phyloP scores from a whole-genome alignment of 2,329 filamentous ascomycete species.

The Lasiodiplodia sp. region DNA sequence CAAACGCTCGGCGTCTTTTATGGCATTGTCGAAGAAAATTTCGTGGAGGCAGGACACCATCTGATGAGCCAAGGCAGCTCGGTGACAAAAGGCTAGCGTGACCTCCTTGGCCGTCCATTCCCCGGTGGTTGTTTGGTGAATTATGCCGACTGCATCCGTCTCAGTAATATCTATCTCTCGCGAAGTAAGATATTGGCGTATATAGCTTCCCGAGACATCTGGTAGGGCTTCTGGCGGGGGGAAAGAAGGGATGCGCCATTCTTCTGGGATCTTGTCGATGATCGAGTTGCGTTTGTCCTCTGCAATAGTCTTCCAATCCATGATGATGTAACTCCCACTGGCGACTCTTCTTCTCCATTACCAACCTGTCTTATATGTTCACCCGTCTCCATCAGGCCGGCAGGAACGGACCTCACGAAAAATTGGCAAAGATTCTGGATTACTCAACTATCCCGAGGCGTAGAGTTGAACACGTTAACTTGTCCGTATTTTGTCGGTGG shows the following conservation, averaged over 20 bases:
- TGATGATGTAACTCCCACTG: not conserved
- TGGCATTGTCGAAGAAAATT: constrained; percentile 56
- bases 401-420: not conserved
- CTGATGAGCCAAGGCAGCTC: constrained; percentile 62
- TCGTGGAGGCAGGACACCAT: constrained; percentile 54
- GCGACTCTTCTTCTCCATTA: not conserved
- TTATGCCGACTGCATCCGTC: constrained; percentile 64
- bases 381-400: not conserved
- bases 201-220: constrained; percentile 61
- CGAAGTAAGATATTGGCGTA: constrained; percentile 62
- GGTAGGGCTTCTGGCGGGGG: constrained; percentile 3
- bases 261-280: not conserved
- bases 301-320: constrained; percentile 1
- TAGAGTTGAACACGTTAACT: not conserved
- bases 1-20: constrained; percentile 50
- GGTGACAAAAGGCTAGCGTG: constrained; percentile 63
- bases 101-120: constrained; percentile 65
- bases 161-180: constrained; percentile 68
- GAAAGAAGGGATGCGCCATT: not conserved
- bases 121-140: constrained; percentile 61
- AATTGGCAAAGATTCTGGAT: not conserved
- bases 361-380: not conserved
- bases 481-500: not conserved
- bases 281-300: constrained; percentile 2
- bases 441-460: not conserved